These are phyloP conservation scores for Fonsecaea monophora DNA, from an alignment of 2,329 filamentous ascomycete species.

Conservation along the genomic window DNA sequence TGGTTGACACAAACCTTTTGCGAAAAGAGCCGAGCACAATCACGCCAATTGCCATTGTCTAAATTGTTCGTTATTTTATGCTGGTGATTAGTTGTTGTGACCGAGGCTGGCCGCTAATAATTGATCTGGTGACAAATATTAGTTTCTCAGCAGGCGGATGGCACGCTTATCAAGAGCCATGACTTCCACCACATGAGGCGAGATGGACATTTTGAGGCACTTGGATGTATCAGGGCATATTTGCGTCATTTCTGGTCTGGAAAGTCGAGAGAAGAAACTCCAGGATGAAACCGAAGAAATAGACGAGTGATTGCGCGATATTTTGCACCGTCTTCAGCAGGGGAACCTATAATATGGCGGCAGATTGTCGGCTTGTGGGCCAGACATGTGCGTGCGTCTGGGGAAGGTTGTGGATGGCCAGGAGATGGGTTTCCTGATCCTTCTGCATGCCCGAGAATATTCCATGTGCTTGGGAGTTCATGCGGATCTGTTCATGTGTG, in stretches of 20 bases:
- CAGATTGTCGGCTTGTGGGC: background rate
- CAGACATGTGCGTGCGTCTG: background rate
- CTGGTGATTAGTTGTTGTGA: background rate
- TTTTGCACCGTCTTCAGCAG: background rate
- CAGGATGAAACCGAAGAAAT: background rate
- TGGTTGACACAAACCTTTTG: background rate
- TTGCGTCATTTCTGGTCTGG: background rate
- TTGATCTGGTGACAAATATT: background rate
- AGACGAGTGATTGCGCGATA: conserved; percentile 2
- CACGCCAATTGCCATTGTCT: background rate
- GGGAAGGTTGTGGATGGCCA: background rate
- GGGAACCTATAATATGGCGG: background rate
- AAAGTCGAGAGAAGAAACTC: background rate
- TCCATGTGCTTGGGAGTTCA: background rate
- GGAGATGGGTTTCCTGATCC: background rate
- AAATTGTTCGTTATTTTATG: background rate
- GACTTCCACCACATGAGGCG: background rate
- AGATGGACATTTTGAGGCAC: background rate
- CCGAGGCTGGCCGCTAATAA: background rate
- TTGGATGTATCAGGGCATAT: background rate
- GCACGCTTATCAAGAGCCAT: background rate
- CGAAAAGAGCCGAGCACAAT: background rate
- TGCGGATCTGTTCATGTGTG: background rate
- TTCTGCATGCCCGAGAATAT: background rate
- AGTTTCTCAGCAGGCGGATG: no score